Base-by-base conservation (phyloP, 352 stramenopile species). In the Globisporangium cylindrosporum region DNA sequence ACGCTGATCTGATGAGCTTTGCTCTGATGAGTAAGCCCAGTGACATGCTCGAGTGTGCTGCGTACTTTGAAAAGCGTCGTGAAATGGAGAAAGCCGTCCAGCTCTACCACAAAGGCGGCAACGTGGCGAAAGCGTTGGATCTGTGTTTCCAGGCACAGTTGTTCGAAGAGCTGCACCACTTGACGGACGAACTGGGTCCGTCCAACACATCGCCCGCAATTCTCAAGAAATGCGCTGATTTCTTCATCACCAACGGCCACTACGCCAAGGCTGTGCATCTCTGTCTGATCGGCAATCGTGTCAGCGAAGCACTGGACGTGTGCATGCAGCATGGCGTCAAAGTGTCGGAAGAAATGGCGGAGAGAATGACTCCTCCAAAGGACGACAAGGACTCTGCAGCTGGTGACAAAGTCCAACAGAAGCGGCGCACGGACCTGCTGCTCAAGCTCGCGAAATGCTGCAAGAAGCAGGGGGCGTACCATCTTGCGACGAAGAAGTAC, bases 401-500 rank as follows among this genome's bases (percentile, higher is more conserved):
- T 18, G 73, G 69, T 1, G 77, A 85, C 64, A 82, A 81, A 62
- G 65, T 58, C 7, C 74, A 71, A 43, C 77, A 73, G 55, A 94
- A 94, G 63, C 68, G 69, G 20, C 83, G 94, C 27, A 87, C 86
- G 0, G 88, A 96, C 18, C 63, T 98, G 12, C 70, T 98, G 29
- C 74, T 90, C n/a, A 91, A 96, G 68, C 77, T 99, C 18, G 96
- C 94, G 9, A 96, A 95, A 55, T 91, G 78, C 69, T 97, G 90
- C 73, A 97, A 98, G 68, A 90, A 97, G 38, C 96, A 99, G 75
- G 85, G 90, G 5, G 85, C 88, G 60, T 98, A 95, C 72, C 90
- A 97, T 59, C 71, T 98, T 36, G 96, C 96, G 20, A 98, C 91
- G 38, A 98, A 98, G 67, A 98, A 98, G 65, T 99, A 98, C 75